Evolutionary conservation across 768 basidiomycete species (phyloP).

Genomic region (Chiua virens): DNA sequence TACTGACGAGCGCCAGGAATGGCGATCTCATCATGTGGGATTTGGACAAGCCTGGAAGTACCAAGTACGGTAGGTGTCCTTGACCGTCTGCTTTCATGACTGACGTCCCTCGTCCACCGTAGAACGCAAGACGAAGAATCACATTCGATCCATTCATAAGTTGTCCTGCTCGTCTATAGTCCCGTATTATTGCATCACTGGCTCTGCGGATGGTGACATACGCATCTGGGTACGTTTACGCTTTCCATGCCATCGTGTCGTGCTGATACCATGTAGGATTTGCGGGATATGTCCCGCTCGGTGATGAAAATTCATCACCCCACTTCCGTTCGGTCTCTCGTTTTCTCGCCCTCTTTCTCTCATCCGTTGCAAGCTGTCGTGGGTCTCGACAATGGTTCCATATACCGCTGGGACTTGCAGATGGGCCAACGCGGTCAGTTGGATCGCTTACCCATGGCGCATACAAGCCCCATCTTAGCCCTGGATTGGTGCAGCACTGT

Average conservation of each 20-base stretch:
- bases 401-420: slow-evolving; percentile 78
- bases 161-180: slow-evolving; percentile 67
- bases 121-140: slow-evolving; percentile 70
- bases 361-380: slow-evolving; percentile 69
- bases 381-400: slow-evolving; percentile 68
- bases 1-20: slow-evolving; percentile 77
- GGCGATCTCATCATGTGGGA: slow-evolving; percentile 88
- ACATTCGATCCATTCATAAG: slow-evolving; percentile 70
- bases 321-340: slow-evolving; percentile 63
- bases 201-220: slow-evolving; percentile 77
- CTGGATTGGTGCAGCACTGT: slow-evolving; percentile 64
- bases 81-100: slow-evolving; percentile 6
- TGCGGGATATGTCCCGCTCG: slow-evolving; percentile 69
- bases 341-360: slow-evolving; percentile 65
- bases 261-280: slow-evolving; percentile 46
- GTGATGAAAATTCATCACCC: slow-evolving; percentile 72
- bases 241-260: not conserved
- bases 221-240: slow-evolving; percentile 67
- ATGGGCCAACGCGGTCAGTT: slow-evolving; percentile 74
- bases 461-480: slow-evolving; percentile 67
- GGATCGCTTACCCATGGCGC: slow-evolving; percentile 73
- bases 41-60: slow-evolving; percentile 59
- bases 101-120: slow-evolving; percentile 2
- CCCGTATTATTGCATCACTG: slow-evolving; percentile 73
- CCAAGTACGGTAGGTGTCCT: slow-evolving; percentile 63